phyloP scores from a whole-genome alignment of 768 basidiomycete genomes.

The Tylopilus intermedius region DNA sequence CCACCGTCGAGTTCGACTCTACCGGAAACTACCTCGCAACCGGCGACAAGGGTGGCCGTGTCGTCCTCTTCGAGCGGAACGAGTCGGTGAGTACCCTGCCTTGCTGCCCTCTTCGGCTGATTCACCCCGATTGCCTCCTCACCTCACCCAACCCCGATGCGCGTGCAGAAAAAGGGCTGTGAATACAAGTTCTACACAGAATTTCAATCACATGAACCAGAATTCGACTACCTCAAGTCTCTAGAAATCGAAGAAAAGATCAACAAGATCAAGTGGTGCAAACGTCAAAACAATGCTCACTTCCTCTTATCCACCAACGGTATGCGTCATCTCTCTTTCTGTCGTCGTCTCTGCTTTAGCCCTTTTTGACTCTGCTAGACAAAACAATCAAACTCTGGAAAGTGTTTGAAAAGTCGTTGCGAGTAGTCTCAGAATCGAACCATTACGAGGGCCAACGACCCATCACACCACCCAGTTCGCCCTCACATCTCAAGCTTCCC shows the following conservation, averaged over 20 bases:
- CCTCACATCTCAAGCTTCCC: slow-evolving; percentile 74
- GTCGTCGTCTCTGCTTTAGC: not conserved
- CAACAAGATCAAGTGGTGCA: slow-evolving; percentile 99
- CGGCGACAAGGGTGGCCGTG: slow-evolving; percentile 98
- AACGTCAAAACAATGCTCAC: slow-evolving; percentile 94
- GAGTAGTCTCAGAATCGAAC: slow-evolving; percentile 96
- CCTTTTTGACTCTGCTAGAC: slow-evolving; percentile 47
- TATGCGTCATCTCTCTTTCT: slow-evolving; percentile 31
- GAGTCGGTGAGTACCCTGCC: slow-evolving; percentile 65
- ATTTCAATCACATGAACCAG: slow-evolving; percentile 99
- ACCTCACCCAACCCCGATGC: slow-evolving; percentile 10
- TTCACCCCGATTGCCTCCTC: slow-evolving; percentile 28
- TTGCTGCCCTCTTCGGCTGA: slow-evolving; percentile 23
- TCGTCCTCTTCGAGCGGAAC: slow-evolving; percentile 97
- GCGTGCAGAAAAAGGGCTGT: slow-evolving; percentile 91
- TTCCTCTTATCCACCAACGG: slow-evolving; percentile 97
- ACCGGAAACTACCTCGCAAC: slow-evolving; percentile 99
- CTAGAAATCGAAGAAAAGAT: slow-evolving; percentile 99
- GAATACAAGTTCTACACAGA: slow-evolving; percentile 99
- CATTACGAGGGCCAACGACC: slow-evolving; percentile 75
- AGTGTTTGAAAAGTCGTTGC: slow-evolving; percentile 97
- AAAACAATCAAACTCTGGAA: slow-evolving; percentile 99
- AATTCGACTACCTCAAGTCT: slow-evolving; percentile 99
- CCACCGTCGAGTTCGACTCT: slow-evolving; percentile 99
- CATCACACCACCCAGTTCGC: slow-evolving; percentile 54